A percentile compares a stretch with the other conserved stretches of the same genome.
These are phyloP conservation scores for Theileria annulata DNA, from an alignment of 169 alveolate genomes.

Conservation along the genomic window DNA sequence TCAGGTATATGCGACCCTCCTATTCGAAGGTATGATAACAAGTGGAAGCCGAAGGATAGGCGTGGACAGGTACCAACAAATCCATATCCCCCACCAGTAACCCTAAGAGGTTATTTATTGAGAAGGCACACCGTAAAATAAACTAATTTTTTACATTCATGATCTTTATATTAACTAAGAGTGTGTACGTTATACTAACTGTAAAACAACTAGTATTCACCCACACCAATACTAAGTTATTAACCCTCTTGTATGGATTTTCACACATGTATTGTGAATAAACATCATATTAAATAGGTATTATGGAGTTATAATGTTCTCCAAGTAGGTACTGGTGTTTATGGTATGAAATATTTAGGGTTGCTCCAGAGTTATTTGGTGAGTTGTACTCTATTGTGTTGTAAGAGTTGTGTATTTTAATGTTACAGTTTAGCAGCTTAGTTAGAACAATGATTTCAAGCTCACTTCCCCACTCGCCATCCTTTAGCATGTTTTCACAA, in stretches of 20 bases:
- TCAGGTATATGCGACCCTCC: constrained; percentile 84
- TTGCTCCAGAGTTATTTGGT: not conserved
- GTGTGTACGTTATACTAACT: too few species aligned
- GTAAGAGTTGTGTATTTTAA: constrained; percentile 24
- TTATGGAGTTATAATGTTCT: constrained; percentile 59
- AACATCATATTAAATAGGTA: not conserved
- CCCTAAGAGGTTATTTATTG: constrained; percentile 72
- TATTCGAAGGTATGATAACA: constrained; percentile 79
- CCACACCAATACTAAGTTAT: not conserved
- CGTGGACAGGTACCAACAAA: constrained; percentile 79
- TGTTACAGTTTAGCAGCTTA: constrained; percentile 29
- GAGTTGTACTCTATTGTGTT: constrained; percentile 16
- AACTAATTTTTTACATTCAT: not conserved
- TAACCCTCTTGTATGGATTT: too few species aligned
- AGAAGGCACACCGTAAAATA: constrained; percentile 60
- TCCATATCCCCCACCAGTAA: constrained; percentile 79
- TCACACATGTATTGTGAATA: not conserved
- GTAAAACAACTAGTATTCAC: not conserved
- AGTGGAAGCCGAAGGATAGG: constrained; percentile 85
- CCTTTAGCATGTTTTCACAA: constrained; percentile 43
- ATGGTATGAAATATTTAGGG: constrained; percentile 39
- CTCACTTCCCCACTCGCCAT: constrained; percentile 70
- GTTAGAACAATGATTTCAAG: constrained; percentile 43
- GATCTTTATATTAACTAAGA: not conserved
- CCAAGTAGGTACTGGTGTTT: constrained; percentile 43